Conservation (phyloP, 176 grass and related monocot species). For the Lolium multiflorum region DNA sequence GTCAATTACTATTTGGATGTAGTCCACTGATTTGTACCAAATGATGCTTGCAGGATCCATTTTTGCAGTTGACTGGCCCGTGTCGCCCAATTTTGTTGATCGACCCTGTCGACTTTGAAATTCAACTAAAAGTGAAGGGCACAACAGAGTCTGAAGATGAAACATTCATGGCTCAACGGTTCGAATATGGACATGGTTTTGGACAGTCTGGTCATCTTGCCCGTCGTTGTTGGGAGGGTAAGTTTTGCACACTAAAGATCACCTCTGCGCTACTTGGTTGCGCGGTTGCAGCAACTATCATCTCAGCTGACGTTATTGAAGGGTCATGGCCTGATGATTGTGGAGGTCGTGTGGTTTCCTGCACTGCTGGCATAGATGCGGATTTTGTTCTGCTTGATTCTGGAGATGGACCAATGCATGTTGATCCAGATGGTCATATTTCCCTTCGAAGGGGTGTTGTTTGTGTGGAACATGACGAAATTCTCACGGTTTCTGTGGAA, state of each 20-base stretch:
- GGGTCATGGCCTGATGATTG: background rate
- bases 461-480: background rate
- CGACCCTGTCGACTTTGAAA: conserved; percentile 6
- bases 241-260: background rate
- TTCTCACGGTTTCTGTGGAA: background rate
- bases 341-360: conserved; percentile 5
- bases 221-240: background rate
- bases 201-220: background rate
- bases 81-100: background rate
- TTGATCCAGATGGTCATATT: background rate
- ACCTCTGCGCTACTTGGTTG: background rate
- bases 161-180: background rate
- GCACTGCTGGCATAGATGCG: background rate
- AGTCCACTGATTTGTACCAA: background rate
- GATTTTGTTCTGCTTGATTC: background rate
- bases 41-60: background rate
- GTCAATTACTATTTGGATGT: background rate
- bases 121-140: conserved; percentile 5
- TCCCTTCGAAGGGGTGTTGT: background rate
- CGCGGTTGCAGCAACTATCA: background rate
- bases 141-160: background rate
- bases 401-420: background rate
- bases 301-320: background rate
- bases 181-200: background rate
- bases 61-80: background rate